Percentiles rank a stretch among this genome's conserved stretches.
Evolutionary conservation across 192 early-diverging fungal species (phyloP).

Genomic region (Mortierella claussenii): DNA sequence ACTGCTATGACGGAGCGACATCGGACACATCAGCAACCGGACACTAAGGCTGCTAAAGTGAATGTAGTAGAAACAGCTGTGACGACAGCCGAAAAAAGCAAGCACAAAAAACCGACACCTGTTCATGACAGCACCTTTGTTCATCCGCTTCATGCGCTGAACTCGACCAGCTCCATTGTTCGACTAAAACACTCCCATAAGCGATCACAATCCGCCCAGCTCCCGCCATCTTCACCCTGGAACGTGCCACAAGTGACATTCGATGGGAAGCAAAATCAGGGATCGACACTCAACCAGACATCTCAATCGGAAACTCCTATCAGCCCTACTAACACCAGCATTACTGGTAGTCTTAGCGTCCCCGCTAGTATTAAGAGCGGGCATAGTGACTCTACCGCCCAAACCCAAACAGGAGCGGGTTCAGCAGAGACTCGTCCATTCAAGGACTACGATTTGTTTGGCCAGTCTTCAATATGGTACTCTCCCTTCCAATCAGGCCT

Average conservation of each 20-base stretch:
- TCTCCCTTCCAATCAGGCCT: conserved; percentile 48
- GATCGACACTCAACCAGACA: too few species aligned
- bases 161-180: conserved; percentile 42
- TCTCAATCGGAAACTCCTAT: too few species aligned
- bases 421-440: background rate
- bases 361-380: background rate
- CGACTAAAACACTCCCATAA: conserved; percentile 34
- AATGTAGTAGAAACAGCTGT: too few species aligned
- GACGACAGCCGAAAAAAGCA: background rate
- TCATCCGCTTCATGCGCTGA: conserved; percentile 43
- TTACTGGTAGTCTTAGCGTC: too few species aligned
- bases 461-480: conserved; percentile 39
- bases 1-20: too few species aligned
- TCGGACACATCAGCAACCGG: too few species aligned
- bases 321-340: too few species aligned
- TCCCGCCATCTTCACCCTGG: conserved; percentile 35
- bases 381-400: conserved; percentile 1
- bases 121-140: background rate
- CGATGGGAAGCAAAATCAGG: too few species aligned
- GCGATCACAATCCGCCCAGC: conserved; percentile 41
- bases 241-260: conserved; percentile 13
- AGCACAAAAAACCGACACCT: background rate
- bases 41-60: too few species aligned
- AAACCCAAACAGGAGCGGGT: background rate
- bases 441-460: conserved; percentile 17